Conservation (phyloP, 352 stramenopile genomes). For the Phytopythium kandeliae region DNA sequence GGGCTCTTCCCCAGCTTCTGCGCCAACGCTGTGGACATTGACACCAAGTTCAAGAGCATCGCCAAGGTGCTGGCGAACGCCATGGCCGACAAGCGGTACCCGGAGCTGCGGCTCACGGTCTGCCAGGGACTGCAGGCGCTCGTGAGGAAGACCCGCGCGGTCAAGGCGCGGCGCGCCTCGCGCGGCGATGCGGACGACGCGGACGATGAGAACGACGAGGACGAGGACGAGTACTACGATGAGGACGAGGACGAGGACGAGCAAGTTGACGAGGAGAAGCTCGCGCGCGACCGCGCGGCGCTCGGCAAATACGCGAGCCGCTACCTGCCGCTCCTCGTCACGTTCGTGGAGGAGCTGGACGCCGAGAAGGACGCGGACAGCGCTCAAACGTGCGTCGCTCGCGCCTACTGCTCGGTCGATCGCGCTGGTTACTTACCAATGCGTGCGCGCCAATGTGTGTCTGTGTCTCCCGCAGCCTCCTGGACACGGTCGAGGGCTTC, state of each 20-base stretch:
- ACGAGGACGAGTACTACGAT: conserved; percentile 27
- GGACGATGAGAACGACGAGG: conserved; percentile 31
- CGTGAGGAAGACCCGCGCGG: conserved; percentile 61
- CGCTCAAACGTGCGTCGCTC: conserved; percentile 26
- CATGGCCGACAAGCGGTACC: conserved; percentile 84
- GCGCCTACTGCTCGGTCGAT: not conserved
- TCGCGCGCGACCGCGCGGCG: conserved; percentile 63
- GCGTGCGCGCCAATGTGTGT: not conserved
- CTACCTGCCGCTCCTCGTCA: conserved; percentile 83
- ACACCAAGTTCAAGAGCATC: conserved; percentile 80
- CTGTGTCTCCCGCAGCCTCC: conserved; percentile 10
- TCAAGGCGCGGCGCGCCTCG: conserved; percentile 27
- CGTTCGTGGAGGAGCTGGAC: conserved; percentile 78
- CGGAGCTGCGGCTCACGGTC: conserved; percentile 74
- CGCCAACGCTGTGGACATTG: conserved; percentile 61
- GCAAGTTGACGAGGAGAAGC: conserved; percentile 66
- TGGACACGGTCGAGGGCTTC: conserved; percentile 82
- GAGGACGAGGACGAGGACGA: conserved; percentile 42
- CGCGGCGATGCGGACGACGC: conserved; percentile 43
- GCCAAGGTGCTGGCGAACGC: conserved; percentile 83
- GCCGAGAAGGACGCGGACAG: conserved; percentile 71
- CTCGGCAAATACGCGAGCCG: conserved; percentile 73
- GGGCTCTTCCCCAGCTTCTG: conserved; percentile 78
- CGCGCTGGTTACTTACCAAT: not conserved
- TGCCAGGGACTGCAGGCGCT: conserved; percentile 81